phyloP scores from a whole-genome alignment of 768 basidiomycete genomes.

The Pluteus cervinus region DNA sequence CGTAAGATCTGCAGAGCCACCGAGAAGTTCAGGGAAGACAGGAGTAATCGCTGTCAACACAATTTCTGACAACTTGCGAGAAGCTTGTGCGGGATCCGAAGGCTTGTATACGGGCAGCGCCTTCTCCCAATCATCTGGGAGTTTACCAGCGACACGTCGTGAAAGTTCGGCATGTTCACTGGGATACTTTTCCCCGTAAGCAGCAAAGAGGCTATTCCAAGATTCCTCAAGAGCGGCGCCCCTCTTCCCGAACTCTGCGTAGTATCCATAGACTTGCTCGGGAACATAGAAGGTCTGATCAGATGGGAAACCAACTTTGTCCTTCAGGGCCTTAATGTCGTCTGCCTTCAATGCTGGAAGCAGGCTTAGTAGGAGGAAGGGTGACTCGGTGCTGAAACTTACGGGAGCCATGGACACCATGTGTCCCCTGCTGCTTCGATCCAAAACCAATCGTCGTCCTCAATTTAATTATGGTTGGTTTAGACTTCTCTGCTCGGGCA shows the following conservation, averaged over 20 bases:
- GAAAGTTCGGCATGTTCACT: slow-evolving; percentile 80
- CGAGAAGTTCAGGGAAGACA: slow-evolving; percentile 76
- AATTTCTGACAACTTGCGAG: slow-evolving; percentile 90
- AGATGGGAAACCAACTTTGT: slow-evolving; percentile 76
- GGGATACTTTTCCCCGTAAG: slow-evolving; percentile 77
- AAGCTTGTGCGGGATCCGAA: slow-evolving; percentile 78
- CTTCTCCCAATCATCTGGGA: slow-evolving; percentile 86
- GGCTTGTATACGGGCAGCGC: slow-evolving; percentile 80
- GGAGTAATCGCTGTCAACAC: slow-evolving; percentile 72
- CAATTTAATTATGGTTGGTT: slow-evolving; percentile 84
- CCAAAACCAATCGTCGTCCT: slow-evolving; percentile 92
- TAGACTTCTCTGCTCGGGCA: slow-evolving; percentile 68
- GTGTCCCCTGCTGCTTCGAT: slow-evolving; percentile 88
- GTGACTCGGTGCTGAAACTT: slow-evolving; percentile 26
- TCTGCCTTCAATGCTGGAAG: slow-evolving; percentile 84
- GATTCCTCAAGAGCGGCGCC: slow-evolving; percentile 69
- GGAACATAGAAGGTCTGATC: slow-evolving; percentile 78
- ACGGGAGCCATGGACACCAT: slow-evolving; percentile 94
- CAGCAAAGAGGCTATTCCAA: slow-evolving; percentile 65
- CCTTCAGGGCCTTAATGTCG: slow-evolving; percentile 79
- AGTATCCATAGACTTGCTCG: slow-evolving; percentile 61
- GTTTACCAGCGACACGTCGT: slow-evolving; percentile 76
- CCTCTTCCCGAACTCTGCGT: slow-evolving; percentile 58
- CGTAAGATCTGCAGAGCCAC: slow-evolving; percentile 91
- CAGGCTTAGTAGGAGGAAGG: too few species aligned